Evolutionary conservation across 2,329 filamentous ascomycete species (phyloP).

Genomic region (Catunica adiposa): DNA sequence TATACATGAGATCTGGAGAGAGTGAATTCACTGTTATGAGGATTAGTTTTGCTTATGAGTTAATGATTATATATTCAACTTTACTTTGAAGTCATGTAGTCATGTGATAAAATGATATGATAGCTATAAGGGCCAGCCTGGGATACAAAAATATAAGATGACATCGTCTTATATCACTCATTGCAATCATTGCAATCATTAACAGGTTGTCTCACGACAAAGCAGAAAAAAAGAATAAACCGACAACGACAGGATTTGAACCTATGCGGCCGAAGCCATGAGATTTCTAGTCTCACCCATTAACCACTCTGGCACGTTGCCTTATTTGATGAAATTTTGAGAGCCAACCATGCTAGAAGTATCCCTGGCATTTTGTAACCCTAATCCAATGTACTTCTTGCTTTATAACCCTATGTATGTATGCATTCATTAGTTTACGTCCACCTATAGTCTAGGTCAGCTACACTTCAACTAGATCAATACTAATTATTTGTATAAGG

Average conservation of each 20-base stretch:
- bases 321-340: background rate
- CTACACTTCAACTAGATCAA: no score
- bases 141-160: no score
- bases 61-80: background rate
- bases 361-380: no score
- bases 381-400: no score
- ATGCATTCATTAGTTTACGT: no score
- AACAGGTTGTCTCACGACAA: no score
- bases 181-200: no score
- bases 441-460: no score
- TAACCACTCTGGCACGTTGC: slow-evolving; percentile 14
- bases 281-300: slow-evolving; percentile 14
- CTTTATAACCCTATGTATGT: no score
- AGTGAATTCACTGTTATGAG: background rate
- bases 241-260: slow-evolving; percentile 14
- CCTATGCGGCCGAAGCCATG: slow-evolving; percentile 12
- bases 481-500: no score
- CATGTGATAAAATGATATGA: background rate
- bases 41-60: background rate
- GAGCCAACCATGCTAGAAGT: background rate
- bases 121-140: background rate
- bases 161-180: no score
- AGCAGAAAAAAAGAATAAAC: background rate
- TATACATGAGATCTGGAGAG: background rate
- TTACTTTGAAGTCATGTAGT: no score